phyloP scores from a whole-genome alignment of 1,284 basidiomycete species.

The Pulchroboletus neoregius region DNA sequence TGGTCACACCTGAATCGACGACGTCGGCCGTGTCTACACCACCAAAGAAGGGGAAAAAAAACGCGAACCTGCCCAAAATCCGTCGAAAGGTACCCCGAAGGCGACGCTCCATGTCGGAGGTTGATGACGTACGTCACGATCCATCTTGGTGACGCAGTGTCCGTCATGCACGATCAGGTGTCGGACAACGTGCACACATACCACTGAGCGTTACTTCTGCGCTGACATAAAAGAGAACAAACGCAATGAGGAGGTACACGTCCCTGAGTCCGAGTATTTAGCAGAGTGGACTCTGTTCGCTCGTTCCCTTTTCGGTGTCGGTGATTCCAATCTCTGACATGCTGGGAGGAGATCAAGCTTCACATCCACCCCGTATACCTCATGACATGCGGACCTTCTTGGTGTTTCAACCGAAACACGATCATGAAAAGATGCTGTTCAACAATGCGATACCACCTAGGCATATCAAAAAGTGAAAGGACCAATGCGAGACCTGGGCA shows the following conservation, averaged over 20 bases:
- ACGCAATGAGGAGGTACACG: slow-evolving; percentile 50
- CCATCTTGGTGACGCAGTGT: slow-evolving; percentile 36
- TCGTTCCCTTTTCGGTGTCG: slow-evolving; percentile 21
- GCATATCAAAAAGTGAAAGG: slow-evolving; percentile 59
- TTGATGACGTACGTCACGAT: slow-evolving; percentile 45
- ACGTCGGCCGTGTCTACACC: background rate
- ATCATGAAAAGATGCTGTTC: slow-evolving; percentile 37
- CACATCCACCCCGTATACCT: background rate
- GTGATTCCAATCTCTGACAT: slow-evolving; percentile 31
- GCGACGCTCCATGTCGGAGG: slow-evolving; percentile 39
- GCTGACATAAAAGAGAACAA: slow-evolving; percentile 51
- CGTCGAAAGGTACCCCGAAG: slow-evolving; percentile 46
- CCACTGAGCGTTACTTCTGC: slow-evolving; percentile 51
- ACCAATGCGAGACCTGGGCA: slow-evolving; percentile 45
- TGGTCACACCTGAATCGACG: slow-evolving; percentile 11
- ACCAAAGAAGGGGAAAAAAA: background rate
- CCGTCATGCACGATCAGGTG: background rate
- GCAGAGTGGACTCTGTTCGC: slow-evolving; percentile 38
- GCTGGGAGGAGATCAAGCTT: slow-evolving; percentile 2
- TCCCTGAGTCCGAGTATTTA: slow-evolving; percentile 44
- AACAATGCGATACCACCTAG: slow-evolving; percentile 50
- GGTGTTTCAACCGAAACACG: slow-evolving; percentile 51
- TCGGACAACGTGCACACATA: slow-evolving; percentile 11
- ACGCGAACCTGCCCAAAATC: slow-evolving; percentile 43
- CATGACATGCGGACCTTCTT: slow-evolving; percentile 40